phyloP scores from a whole-genome alignment of 805 yeast genomes.

The Lipomyces oligophaga region DNA sequence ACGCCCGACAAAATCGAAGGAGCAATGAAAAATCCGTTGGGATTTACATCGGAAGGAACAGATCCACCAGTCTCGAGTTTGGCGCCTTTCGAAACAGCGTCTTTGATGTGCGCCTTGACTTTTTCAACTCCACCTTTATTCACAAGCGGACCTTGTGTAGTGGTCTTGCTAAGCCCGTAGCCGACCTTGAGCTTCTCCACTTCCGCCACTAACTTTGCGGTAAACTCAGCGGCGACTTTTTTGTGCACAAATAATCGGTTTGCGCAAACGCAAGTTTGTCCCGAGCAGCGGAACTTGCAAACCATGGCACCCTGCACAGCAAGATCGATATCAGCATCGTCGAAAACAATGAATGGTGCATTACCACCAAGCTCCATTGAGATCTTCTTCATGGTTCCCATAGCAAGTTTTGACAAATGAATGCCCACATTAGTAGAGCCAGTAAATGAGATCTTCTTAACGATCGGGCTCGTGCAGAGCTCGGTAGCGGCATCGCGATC shows the following conservation, averaged over 20 bases:
- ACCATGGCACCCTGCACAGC: slow-evolving; percentile 65
- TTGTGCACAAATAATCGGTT: slow-evolving; percentile 42
- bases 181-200: slow-evolving; percentile 53
- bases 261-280: slow-evolving; percentile 65
- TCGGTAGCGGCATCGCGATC: slow-evolving; percentile 46
- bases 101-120: slow-evolving; percentile 58
- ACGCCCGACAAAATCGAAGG: slow-evolving; percentile 66
- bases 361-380: slow-evolving; percentile 78
- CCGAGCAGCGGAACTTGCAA: slow-evolving; percentile 70
- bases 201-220: slow-evolving; percentile 47
- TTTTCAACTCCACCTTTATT: slow-evolving; percentile 59
- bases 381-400: slow-evolving; percentile 61
- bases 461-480: slow-evolving; percentile 51
- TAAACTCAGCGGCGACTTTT: slow-evolving; percentile 57
- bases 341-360: slow-evolving; percentile 75
- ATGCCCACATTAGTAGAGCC: slow-evolving; percentile 76
- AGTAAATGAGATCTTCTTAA: slow-evolving; percentile 69
- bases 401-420: slow-evolving; percentile 56
- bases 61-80: slow-evolving; percentile 58
- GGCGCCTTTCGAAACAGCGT: slow-evolving; percentile 67
- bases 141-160: slow-evolving; percentile 75
- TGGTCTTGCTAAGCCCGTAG: slow-evolving; percentile 53
- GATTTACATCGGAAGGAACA: slow-evolving; percentile 46
- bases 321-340: slow-evolving; percentile 63
- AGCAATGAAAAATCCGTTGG: slow-evolving; percentile 56